A percentile compares a stretch with the other conserved stretches of the same genome.
phyloP scores from a whole-genome alignment of 495 filamentous ascomycete genomes.

The Daldinia childiae region DNA sequence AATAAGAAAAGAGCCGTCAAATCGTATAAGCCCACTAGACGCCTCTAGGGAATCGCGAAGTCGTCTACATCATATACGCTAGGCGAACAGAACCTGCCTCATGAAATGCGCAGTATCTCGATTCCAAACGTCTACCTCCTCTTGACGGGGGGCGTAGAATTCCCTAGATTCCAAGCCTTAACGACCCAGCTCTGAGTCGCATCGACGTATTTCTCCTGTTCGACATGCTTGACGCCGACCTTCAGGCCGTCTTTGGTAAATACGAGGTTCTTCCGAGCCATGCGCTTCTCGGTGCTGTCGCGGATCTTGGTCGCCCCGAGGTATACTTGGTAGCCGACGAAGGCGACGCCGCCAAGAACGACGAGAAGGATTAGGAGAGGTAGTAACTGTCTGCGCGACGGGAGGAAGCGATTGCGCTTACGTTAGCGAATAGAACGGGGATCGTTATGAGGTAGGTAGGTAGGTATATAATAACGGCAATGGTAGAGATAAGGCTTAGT shows the following conservation, averaged over 20 bases:
- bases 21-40: conserved; percentile 6
- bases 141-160: conserved; percentile 50
- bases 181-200: conserved; percentile 82
- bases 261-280: conserved; percentile 83
- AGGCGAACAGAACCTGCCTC: background rate
- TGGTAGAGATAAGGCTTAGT: conserved; percentile 16
- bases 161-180: conserved; percentile 79
- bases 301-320: conserved; percentile 73
- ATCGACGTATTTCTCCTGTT: conserved; percentile 82
- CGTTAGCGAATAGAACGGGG: conserved; percentile 23
- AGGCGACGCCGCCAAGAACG: conserved; percentile 68
- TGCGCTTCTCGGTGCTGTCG: conserved; percentile 71
- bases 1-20: conserved; percentile 3
- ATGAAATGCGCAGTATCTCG: background rate
- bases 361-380: conserved; percentile 79
- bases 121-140: conserved; percentile 17
- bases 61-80: conserved; percentile 1
- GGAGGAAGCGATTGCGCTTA: conserved; percentile 23
- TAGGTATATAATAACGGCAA: conserved; percentile 1
- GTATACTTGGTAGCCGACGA: conserved; percentile 79
- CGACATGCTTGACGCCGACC: conserved; percentile 79
- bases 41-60: conserved; percentile 4
- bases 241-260: conserved; percentile 87
- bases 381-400: conserved; percentile 63
- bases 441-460: background rate